A percentile compares a stretch with the other conserved stretches of the same genome.
phyloP scores from a whole-genome alignment of 106 monocot genomes.

The Dactylorhiza incarnata region DNA sequence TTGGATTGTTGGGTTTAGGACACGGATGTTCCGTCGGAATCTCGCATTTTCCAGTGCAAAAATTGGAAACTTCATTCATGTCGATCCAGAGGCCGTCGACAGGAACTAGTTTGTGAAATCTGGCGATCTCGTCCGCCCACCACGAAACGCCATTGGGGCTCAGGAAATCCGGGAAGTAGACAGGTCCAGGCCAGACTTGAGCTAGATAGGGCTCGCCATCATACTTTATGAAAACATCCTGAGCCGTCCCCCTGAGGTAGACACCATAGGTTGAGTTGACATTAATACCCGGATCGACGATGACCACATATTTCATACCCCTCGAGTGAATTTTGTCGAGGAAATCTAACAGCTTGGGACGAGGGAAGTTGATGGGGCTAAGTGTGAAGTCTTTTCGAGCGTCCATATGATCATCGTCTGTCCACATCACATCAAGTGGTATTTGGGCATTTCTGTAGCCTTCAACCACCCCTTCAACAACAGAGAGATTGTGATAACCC shows the following conservation, averaged over 20 bases:
- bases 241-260: slow-evolving; percentile 52
- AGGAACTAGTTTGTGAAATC: slow-evolving; percentile 76
- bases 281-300: slow-evolving; percentile 92
- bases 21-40: slow-evolving; percentile 53
- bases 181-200: slow-evolving; percentile 93
- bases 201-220: slow-evolving; percentile 75
- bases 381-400: slow-evolving; percentile 93
- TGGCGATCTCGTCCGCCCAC: slow-evolving; percentile 77
- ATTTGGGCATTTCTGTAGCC: slow-evolving; percentile 69
- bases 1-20: slow-evolving; percentile 27
- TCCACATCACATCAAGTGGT: slow-evolving; percentile 97
- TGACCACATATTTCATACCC: slow-evolving; percentile 87
- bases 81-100: slow-evolving; percentile 98
- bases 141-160: slow-evolving; percentile 65
- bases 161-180: slow-evolving; percentile 92
- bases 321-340: slow-evolving; percentile 65
- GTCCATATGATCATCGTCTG: slow-evolving; percentile 98
- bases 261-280: slow-evolving; percentile 74
- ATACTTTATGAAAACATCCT: slow-evolving; percentile 83
- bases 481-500: slow-evolving; percentile 89
- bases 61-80: slow-evolving; percentile 95
- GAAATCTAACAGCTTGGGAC: slow-evolving; percentile 53
- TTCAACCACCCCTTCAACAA: slow-evolving; percentile 86
- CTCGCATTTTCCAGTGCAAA: slow-evolving; percentile 81
- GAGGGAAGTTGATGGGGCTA: slow-evolving; percentile 73